Evolutionary conservation across 2,329 filamentous ascomycete genomes (phyloP).

Genomic region (Sporothrix phasma): DNA sequence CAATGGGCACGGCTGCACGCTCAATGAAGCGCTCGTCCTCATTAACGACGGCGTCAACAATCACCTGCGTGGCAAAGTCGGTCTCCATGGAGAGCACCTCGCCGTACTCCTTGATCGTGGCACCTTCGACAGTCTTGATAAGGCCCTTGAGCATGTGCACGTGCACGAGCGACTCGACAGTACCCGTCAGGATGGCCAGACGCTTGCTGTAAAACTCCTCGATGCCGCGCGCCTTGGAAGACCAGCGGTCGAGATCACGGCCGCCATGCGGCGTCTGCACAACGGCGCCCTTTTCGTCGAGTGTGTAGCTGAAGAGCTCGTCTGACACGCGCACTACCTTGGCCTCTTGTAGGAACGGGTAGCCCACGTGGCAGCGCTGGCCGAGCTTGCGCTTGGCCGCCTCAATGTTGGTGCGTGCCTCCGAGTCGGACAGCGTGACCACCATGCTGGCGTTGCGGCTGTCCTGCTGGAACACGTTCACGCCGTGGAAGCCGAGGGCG

Average conservation of each 20-base stretch:
- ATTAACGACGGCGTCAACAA: slow-evolving; percentile 84
- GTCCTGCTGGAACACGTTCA: slow-evolving; percentile 91
- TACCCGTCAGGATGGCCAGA: slow-evolving; percentile 75
- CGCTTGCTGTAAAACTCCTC: slow-evolving; percentile 86
- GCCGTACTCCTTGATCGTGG: slow-evolving; percentile 86
- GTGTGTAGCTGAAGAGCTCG: slow-evolving; percentile 80
- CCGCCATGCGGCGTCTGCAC: slow-evolving; percentile 61
- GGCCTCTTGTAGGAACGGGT: slow-evolving; percentile 90
- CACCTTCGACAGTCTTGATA: slow-evolving; percentile 80
- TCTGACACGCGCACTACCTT: slow-evolving; percentile 84
- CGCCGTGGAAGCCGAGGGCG: slow-evolving; percentile 73
- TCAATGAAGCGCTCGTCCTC: slow-evolving; percentile 92
- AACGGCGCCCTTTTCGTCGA: slow-evolving; percentile 57
- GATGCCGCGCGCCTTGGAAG: slow-evolving; percentile 71
- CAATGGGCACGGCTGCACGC: slow-evolving; percentile 73
- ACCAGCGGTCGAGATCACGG: slow-evolving; percentile 71
- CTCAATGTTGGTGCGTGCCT: slow-evolving; percentile 58
- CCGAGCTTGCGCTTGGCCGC: slow-evolving; percentile 72
- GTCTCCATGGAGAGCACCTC: slow-evolving; percentile 76
- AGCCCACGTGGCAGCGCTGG: slow-evolving; percentile 80
- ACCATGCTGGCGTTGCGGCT: slow-evolving; percentile 96
- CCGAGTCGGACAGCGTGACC: slow-evolving; percentile 69
- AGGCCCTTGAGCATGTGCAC: slow-evolving; percentile 92
- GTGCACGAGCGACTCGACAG: slow-evolving; percentile 80
- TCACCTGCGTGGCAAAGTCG: slow-evolving; percentile 80